phyloP scores from a whole-genome alignment of 139 green algal genomes.

The Gonium pectorale region DNA sequence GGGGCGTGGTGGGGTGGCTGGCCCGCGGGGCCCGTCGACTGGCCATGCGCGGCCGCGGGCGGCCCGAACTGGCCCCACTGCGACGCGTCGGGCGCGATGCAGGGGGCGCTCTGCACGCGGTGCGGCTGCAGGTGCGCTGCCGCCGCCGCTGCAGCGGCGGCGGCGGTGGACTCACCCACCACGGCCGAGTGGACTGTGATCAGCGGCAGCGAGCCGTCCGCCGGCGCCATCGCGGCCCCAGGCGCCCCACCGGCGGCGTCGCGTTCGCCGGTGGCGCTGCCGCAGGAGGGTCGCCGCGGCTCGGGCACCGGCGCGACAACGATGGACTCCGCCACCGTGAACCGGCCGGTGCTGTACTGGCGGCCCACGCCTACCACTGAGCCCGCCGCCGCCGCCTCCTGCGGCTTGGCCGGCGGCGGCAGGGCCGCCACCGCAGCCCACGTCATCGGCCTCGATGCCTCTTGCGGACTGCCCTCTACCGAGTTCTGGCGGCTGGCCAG shows the following conservation, averaged over 20 bases:
- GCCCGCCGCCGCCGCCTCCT: not conserved
- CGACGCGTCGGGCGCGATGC: too few relatives aligned
- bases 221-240: not conserved
- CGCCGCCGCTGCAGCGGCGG: too few relatives aligned
- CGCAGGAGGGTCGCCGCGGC: not conserved
- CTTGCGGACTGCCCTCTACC: not conserved
- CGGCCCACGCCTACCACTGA: not conserved
- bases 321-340: constrained; percentile 30
- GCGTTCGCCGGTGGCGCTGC: not conserved
- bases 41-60: too few relatives aligned
- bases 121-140: too few relatives aligned
- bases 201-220: too few relatives aligned
- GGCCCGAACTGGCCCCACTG: too few relatives aligned
- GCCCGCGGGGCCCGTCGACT: too few relatives aligned
- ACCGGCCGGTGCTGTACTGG: constrained; percentile 36
- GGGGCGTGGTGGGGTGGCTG: too few relatives aligned
- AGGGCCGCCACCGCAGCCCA: not conserved
- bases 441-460: not conserved
- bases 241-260: not conserved
- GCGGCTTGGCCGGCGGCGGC: not conserved
- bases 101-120: too few relatives aligned
- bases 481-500: not conserved
- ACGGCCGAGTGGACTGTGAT: too few relatives aligned
- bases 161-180: too few relatives aligned
- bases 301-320: constrained; percentile 3